Percentiles rank a stretch among this genome's conserved stretches.
These are phyloP conservation scores for Colletotrichum brevisporum DNA, from an alignment of 2,329 filamentous ascomycete genomes.

Conservation along the genomic window DNA sequence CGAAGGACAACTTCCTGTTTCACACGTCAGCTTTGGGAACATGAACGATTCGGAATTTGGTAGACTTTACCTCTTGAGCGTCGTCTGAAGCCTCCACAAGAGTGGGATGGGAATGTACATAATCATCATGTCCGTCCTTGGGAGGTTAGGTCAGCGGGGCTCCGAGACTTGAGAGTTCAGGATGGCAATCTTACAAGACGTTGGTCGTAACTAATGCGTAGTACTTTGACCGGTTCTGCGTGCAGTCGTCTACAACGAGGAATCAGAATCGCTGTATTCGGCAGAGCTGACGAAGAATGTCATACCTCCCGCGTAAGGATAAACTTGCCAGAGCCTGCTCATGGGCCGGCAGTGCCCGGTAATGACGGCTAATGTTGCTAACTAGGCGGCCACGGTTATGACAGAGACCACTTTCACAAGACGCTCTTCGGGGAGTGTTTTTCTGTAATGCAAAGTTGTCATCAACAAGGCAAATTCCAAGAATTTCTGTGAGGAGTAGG, in stretches of 20 bases:
- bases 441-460: not conserved
- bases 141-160: not conserved
- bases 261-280: not conserved
- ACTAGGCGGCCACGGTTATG: conserved; percentile 21
- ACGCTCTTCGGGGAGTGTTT: conserved; percentile 34
- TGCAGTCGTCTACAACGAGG: conserved; percentile 15
- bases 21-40: not conserved
- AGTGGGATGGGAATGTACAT: conserved; percentile 37
- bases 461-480: not conserved
- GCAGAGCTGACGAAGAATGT: not conserved
- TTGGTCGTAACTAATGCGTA: conserved; percentile 33
- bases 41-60: not conserved
- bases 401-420: conserved; percentile 26
- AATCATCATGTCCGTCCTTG: conserved; percentile 29
- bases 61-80: conserved; percentile 17
- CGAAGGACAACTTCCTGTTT: conserved; percentile 38
- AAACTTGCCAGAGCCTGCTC: conserved; percentile 32
- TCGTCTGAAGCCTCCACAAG: conserved; percentile 34
- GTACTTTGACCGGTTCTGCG: conserved; percentile 34
- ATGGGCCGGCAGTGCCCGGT: conserved; percentile 31
- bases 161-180: too few relatives aligned
- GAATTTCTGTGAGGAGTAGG: not conserved
- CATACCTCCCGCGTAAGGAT: conserved; percentile 29
- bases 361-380: conserved; percentile 29
- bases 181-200: conserved; percentile 8